A percentile compares a stretch with the other conserved stretches of the same genome.
Conservation (phyloP, 306 rosid species). For the Malus sylvestris region DNA sequence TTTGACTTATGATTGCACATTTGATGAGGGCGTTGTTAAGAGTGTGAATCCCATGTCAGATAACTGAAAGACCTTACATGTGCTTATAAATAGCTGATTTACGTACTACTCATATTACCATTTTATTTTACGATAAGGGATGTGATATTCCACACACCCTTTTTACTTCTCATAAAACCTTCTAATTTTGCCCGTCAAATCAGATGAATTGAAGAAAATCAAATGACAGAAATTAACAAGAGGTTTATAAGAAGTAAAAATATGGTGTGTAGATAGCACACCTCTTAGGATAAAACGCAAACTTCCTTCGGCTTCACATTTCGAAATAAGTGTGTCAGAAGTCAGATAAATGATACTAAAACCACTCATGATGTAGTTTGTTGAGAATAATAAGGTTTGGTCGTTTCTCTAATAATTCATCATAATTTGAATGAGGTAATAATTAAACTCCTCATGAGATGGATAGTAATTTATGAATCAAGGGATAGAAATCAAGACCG, state of each 20-base stretch:
- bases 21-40: neutral
- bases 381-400: conserved; percentile 23
- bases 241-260: too few species aligned
- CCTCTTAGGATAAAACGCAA: too few species aligned
- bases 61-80: too few species aligned
- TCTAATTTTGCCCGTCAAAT: too few species aligned
- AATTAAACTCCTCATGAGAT: neutral
- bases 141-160: too few species aligned
- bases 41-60: neutral
- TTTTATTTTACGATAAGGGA: too few species aligned
- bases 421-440: conserved; percentile 31
- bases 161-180: too few species aligned
- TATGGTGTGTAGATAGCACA: fast-evolving
- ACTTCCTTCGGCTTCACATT: neutral
- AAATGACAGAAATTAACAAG: too few species aligned
- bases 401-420: conserved; percentile 24
- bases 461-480: neutral
- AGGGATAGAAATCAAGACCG: conserved; percentile 17
- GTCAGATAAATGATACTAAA: conserved; percentile 25
- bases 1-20: neutral
- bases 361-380: conserved; percentile 15
- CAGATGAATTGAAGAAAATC: too few species aligned
- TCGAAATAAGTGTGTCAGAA: conserved; percentile 35
- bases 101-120: neutral
- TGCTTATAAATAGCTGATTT: too few species aligned